A percentile compares a stretch with the other conserved stretches of the same genome.
Conservation (phyloP, 2,329 filamentous ascomycete genomes). For the Fusarium sp. region DNA sequence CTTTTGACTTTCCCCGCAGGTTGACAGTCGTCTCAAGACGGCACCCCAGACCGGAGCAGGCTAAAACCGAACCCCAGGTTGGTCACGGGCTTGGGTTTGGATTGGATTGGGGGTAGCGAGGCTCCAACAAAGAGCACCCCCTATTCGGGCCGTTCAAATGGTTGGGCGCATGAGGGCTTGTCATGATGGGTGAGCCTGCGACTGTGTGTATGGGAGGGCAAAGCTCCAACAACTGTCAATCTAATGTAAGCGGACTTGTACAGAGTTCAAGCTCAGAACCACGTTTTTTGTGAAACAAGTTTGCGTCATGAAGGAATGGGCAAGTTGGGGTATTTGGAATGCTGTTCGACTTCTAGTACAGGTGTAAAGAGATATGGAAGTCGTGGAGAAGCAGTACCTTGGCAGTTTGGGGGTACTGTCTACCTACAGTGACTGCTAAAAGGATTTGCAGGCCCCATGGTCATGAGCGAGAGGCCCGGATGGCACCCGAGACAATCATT, state of each 20-base stretch:
- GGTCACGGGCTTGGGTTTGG: conserved; percentile 25
- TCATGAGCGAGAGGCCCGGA: conserved; percentile 29
- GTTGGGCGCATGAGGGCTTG: conserved; percentile 13
- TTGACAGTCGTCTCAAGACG: conserved; percentile 31
- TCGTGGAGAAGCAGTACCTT: not conserved
- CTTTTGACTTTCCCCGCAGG: conserved; percentile 42
- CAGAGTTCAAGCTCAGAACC: conserved; percentile 1
- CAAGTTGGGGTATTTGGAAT: conserved; percentile 10
- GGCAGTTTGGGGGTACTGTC: not conserved
- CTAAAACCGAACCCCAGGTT: conserved; percentile 30
- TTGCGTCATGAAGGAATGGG: not conserved
- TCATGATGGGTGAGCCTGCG: conserved; percentile 18
- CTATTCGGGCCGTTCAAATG: conserved; percentile 46
- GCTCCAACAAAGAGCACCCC: conserved; percentile 25
- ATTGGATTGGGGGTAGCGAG: conserved; percentile 27
- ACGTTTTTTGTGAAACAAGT: not conserved
- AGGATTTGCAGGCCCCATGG: conserved; percentile 26
- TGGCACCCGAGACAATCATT: conserved; percentile 31
- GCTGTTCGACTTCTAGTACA: not conserved
- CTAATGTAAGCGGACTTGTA: conserved; percentile 9
- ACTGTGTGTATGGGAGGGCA: conserved; percentile 2
- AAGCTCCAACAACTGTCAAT: not conserved
- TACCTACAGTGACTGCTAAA: not conserved
- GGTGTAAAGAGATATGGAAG: not conserved
- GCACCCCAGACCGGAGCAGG: conserved; percentile 32